Evolutionary conservation across 2,329 filamentous ascomycete genomes (phyloP).

Genomic region (Penicillium sp.): DNA sequence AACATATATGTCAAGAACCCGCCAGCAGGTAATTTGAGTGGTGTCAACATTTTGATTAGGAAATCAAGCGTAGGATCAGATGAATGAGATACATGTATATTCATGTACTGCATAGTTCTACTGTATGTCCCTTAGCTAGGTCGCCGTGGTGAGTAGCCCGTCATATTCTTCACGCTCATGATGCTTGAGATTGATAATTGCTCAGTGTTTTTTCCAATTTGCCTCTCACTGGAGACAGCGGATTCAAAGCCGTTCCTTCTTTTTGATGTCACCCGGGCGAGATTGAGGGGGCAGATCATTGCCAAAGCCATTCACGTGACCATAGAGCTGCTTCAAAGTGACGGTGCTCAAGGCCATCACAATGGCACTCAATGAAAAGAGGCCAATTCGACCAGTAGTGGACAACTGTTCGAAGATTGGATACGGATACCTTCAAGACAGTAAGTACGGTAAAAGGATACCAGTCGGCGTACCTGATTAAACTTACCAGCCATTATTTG

Average conservation of each 20-base stretch:
- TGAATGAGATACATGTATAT: too few relatives aligned
- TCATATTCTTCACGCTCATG: neutral
- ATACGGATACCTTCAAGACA: slow-evolving; percentile 72
- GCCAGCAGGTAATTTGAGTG: too few relatives aligned
- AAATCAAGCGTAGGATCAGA: too few relatives aligned
- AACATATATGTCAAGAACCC: too few relatives aligned
- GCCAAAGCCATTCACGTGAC: slow-evolving; percentile 50
- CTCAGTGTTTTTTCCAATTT: neutral
- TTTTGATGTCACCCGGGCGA: slow-evolving; percentile 36
- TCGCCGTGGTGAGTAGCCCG: neutral
- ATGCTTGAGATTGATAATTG: neutral
- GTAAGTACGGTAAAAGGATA: slow-evolving; percentile 5
- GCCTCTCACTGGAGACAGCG: neutral
- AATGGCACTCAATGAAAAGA: slow-evolving; percentile 71
- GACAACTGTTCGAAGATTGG: slow-evolving; percentile 75
- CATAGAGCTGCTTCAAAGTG: slow-evolving; percentile 71
- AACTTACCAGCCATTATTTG: slow-evolving; percentile 62
- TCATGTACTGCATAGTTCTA: neutral
- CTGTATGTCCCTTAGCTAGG: neutral
- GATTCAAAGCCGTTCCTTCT: slow-evolving; percentile 29
- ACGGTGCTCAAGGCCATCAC: slow-evolving; percentile 73
- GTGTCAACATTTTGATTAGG: too few relatives aligned
- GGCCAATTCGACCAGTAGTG: slow-evolving; percentile 65
- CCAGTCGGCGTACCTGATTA: too few relatives aligned
- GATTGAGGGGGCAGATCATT: slow-evolving; percentile 26